Percentiles rank a stretch among this genome's conserved stretches.
Evolutionary conservation across 352 stramenopile species (phyloP).

Genomic region (Phytopythium boreale): DNA sequence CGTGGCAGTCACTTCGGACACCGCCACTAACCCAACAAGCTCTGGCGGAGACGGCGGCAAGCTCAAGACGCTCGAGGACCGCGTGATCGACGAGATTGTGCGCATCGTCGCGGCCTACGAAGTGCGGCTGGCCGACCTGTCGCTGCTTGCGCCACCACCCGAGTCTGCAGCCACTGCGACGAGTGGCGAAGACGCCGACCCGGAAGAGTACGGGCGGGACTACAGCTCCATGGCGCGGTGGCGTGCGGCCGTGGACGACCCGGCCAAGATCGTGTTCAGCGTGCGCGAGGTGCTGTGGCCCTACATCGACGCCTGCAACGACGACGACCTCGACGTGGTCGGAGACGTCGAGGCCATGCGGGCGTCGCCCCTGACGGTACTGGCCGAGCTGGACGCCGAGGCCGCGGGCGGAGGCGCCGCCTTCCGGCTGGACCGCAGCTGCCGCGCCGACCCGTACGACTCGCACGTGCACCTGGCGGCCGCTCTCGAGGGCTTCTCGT

Average conservation of each 20-base stretch:
- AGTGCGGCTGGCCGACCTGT: constrained; percentile 40
- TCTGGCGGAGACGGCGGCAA: constrained; percentile 36
- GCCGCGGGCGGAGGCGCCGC: constrained; percentile 59
- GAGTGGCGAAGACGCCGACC: constrained; percentile 21
- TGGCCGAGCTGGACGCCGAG: constrained; percentile 68
- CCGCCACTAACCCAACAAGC: background rate
- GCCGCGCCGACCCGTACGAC: constrained; percentile 34
- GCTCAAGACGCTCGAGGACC: constrained; percentile 59
- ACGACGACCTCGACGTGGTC: constrained; percentile 9
- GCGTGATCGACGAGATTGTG: constrained; percentile 68
- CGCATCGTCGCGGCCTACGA: constrained; percentile 64
- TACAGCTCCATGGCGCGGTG: constrained; percentile 6
- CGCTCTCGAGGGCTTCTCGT: constrained; percentile 60
- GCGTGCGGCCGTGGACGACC: constrained; percentile 4
- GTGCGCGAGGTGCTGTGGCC: constrained; percentile 79
- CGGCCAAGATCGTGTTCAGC: constrained; percentile 53
- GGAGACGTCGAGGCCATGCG: constrained; percentile 24
- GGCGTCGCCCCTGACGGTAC: constrained; percentile 47
- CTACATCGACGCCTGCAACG: constrained; percentile 36
- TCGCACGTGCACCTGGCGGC: constrained; percentile 68
- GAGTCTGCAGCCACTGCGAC: background rate
- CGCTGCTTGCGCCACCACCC: constrained; percentile 7
- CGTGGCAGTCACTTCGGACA: constrained; percentile 6
- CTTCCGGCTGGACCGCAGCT: constrained; percentile 59
- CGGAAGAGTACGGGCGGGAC: constrained; percentile 8